Base-by-base conservation (phyloP, 345 rosid genomes). In the Combretum micranthum region DNA sequence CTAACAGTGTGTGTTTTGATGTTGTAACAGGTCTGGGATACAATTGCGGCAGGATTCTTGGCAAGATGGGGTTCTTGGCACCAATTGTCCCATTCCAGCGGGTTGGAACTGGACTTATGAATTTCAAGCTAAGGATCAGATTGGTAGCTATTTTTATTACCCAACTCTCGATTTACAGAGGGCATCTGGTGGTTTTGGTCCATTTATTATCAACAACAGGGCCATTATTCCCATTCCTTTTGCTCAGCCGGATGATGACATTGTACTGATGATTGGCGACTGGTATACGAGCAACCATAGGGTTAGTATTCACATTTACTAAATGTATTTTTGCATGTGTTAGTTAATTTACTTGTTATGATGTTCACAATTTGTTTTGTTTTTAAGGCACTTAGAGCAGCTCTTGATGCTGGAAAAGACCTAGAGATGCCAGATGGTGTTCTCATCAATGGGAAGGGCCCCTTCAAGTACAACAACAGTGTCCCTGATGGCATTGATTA, bases 351-450 rank as follows among this genome's bases (percentile, higher is more conserved):
- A 25, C 13, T 53, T 55, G 44, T 53, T 12, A 4, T 52, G 50
- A 59, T 63, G 44, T 50, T 25, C 22, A 64, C 17, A 49, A 44
- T 64, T 13, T 23, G 53, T 52, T 15, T 37, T 52, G 12, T 64
- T 22, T 61, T 50, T 63, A 56, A 92, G 98, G 96, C 84, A 4
- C 63, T 92, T 72, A 86, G 86, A 73, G 57, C 68, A 12, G 63
- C 17, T 44, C 87, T 92, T 54, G 97, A 86, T 66, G 77, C 84
- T 49, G 98, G 98, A 48, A 73, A 83, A 58, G 93, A 86, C 32
- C 97, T 92, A 20, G 98, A 88, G 18, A 80, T 92, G 90, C 98
- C 98, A 0, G 93, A 88, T 65, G 98, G 97, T 53, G 98, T 92
- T 70, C 83, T 92, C 43, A 88, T 92, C 56, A 92, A 92, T 54